Percentiles rank a stretch among this genome's conserved stretches.
phyloP scores from a whole-genome alignment of 108 stramenopile genomes.

The Poteriospumella lacustris region DNA sequence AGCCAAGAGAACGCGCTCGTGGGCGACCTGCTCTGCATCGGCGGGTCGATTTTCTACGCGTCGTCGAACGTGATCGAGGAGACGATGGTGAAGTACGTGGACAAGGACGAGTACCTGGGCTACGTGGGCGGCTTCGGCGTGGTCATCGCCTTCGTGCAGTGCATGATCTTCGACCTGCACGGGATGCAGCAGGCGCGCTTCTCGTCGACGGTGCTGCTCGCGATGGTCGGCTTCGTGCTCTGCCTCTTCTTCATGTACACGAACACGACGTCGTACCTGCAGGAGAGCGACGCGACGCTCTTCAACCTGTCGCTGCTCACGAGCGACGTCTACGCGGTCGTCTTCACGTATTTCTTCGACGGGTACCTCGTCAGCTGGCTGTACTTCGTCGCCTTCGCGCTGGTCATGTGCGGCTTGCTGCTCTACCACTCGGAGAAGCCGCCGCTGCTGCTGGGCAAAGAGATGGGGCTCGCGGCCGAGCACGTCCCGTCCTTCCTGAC shows the following conservation, averaged over 20 bases:
- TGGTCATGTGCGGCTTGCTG: constrained; percentile 73
- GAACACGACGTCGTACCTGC: constrained; percentile 62
- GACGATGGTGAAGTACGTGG: constrained; percentile 54
- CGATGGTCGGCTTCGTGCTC: constrained; percentile 54
- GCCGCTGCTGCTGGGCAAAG: constrained; percentile 30
- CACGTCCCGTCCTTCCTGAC: too few relatives aligned
- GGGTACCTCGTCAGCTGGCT: constrained; percentile 62
- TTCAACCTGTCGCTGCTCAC: constrained; percentile 75
- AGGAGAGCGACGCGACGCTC: constrained; percentile 49
- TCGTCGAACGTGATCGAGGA: constrained; percentile 69
- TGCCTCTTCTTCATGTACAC: constrained; percentile 56
- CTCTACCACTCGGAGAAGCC: constrained; percentile 79
- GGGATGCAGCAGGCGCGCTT: constrained; percentile 29
- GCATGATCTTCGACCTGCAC: constrained; percentile 56
- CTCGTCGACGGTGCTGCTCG: constrained; percentile 28
- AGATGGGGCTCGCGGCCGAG: too few relatives aligned
- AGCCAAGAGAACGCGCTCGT: constrained; percentile 28
- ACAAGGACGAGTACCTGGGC: constrained; percentile 68
- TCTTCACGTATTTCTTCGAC: constrained; percentile 71
- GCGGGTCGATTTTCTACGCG: constrained; percentile 80
- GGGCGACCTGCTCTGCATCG: constrained; percentile 77
- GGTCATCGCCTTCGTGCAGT: constrained; percentile 63
- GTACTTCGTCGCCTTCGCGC: constrained; percentile 71
- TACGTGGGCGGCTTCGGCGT: constrained; percentile 72
- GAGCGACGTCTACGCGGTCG: constrained; percentile 82